Evolutionary conservation across 2,329 filamentous ascomycete genomes (phyloP), one percentile per base, ranked within the genome.

Genomic region (Nigrospora oryzae): DNA sequence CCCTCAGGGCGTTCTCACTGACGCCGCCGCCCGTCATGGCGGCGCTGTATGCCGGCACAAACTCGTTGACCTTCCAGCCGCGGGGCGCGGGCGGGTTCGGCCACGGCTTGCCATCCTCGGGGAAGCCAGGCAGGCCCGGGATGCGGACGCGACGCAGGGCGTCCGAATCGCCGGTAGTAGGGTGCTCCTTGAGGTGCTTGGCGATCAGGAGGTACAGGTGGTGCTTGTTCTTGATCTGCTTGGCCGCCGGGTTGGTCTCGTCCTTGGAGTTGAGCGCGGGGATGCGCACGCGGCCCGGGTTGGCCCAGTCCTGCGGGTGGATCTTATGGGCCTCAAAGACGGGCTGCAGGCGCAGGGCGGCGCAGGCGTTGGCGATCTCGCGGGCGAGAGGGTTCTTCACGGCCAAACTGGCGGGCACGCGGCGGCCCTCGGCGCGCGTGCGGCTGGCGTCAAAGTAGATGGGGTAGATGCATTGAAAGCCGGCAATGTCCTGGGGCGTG

Each of bases 241-340:
- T 28, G 16, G 36, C 45, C 42, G 36, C 55, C 44, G 39, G 51
- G 53, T 43, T 51, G 35, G 33, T 39, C 15, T 40, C 37, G 41
- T 50, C 38, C 63, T 80, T 84, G n/a, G 96, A 70, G 58, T 83
- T 69, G 41, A 42, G 40, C 8, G 40, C 32, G 17, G 40, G 40
- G 7, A 97, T 81, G 55, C 87, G 82, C 51, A 97, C 87, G 47
- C 93, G 77, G 4, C 93, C 93, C 12, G 93, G 93, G 69, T 98
- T 98, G 46, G 85, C 84, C 93, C 93, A 98, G 71, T 98, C 93
- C 68, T 93, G 91, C 7, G 93, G 93, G 66, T 98, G 93, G 49
- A 82, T 77, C 72, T 95, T 95, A 60, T 86, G 85, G 1, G 90
- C 88, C 69, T 98, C 93, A 63, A 96, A 85, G 8, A 93, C 81